Evolutionary conservation across 495 filamentous ascomycete genomes (phyloP).

Genomic region (Podospora australis): DNA sequence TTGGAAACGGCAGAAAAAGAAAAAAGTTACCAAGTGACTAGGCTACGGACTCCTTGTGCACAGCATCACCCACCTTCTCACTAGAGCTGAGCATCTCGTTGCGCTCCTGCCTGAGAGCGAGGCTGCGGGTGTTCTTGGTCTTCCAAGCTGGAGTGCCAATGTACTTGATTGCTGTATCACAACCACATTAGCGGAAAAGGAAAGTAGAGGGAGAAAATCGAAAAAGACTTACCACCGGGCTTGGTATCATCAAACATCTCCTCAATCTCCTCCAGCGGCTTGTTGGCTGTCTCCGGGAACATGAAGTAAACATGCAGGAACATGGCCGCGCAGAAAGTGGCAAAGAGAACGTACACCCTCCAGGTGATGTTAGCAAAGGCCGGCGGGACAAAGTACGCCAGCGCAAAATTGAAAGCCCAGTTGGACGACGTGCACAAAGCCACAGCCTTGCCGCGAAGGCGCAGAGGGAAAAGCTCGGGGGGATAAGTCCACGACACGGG

Average conservation of each 20-base stretch:
- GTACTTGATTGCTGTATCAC: constrained; percentile 48
- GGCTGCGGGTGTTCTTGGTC: constrained; percentile 39
- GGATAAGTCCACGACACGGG: constrained; percentile 70
- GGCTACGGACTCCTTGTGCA: not conserved
- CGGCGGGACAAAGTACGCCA: constrained; percentile 71
- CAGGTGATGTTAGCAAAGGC: constrained; percentile 69
- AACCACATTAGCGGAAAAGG: not conserved
- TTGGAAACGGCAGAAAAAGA: not conserved
- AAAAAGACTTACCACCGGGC: constrained; percentile 18
- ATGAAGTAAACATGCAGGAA: constrained; percentile 70
- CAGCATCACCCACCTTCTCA: constrained; percentile 22
- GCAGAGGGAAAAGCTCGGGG: constrained; percentile 66
- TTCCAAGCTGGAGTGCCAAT: constrained; percentile 67
- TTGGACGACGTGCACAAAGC: constrained; percentile 65
- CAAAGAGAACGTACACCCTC: constrained; percentile 70
- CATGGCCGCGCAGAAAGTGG: constrained; percentile 67
- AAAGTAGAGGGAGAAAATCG: not conserved
- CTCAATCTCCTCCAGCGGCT: constrained; percentile 72
- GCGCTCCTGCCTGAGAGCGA: constrained; percentile 26
- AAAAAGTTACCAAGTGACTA: not conserved
- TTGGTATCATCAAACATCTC: constrained; percentile 54
- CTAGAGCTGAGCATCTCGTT: constrained; percentile 25
- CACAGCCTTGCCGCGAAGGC: constrained; percentile 66
- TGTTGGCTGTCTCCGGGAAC: constrained; percentile 78
- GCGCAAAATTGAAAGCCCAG: constrained; percentile 77